Evolutionary conservation across 768 basidiomycete species (phyloP), one percentile per base, ranked within the genome.

Genomic region (Cystofilobasidium bisporidii): DNA sequence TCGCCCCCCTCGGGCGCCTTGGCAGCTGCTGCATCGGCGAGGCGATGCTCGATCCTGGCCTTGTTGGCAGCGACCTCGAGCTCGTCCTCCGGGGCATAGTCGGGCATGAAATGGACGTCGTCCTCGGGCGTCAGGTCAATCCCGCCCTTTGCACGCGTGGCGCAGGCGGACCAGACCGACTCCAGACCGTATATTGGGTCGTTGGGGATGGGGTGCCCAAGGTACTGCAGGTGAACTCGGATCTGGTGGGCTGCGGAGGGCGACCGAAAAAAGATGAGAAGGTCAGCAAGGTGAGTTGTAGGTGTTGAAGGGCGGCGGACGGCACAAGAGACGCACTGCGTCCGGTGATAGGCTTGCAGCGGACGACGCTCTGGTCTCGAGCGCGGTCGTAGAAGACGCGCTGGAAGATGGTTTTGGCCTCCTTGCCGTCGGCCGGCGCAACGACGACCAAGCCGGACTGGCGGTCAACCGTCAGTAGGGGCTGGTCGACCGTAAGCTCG

Each of bases 371-470:
- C 67, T 87, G 89, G 74, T 94, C 79, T 2, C 89, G 87, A 67
- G 81, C 81, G 28, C 79, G 77, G 75, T 98, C 91, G 74, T 97
- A 96, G 56, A 81, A 85, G 63, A 96, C 78, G 40, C 86, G 81
- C 59, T 82, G 86, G 78, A 99, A 98, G 6, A 91, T 82, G 0
- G 96, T 99, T 76, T 88, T 88, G 0, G 94, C 89, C 22, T 82
- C 91, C 82, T 97, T 92, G 50, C 96, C 96, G 11, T 28, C 96
- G 12, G 30, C 86, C 0, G 93, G 91, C 74, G 96, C 91, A 20
- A 97, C 89, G 61, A 98, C 87, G 69, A 97, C 97, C 56, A 99
- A 78, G 4, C 96, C 96, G 86, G 97, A 92, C 75, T 97, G 93
- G 61, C 92, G 82, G 77, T 99, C 96, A 1, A 97, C 85, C 0